Base-by-base conservation (phyloP, 768 basidiomycete species). In the Tulasnella sp. region DNA sequence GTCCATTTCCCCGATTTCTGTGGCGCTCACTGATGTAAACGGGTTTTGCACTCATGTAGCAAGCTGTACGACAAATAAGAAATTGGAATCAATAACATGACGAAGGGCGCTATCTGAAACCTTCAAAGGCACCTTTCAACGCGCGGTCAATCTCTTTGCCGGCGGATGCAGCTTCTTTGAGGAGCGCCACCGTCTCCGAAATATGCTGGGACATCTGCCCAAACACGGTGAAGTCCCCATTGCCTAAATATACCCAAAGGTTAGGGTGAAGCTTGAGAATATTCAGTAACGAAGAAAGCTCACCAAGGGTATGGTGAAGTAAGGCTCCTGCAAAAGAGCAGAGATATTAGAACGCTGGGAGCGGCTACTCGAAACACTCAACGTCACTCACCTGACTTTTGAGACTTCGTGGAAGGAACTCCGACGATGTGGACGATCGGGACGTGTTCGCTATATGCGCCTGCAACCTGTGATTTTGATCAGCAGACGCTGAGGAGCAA, bases 391-490 rank as follows among this genome's bases (percentile, higher is more conserved):
- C 34, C 34, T 38, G 64, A 44, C 51, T 66, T 65, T 64, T 76
- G 75, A 7, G 75, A 65, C 55, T 67, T 63, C 43, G 71, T 73
- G 21, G 67, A 68, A 1, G 75, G 74, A 0, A 71, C 70, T 17
- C 75, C 75, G 51, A 77, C 75, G 54, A 77, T 66, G 67, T 76
- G 75, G 2, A 77, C 58, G 30, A 76, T 64, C 2, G 75, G 75
- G 4, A 77, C 67, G 47, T 74, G 70, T 66, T 76, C 75, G 21
- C 72, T 51, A 55, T 63, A 65, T 21, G 65, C 62, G 4, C 69
- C 69, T 19, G 68, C 67, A 56, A 56, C 51, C 60, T 58, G 50
- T 55, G 34, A 38, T 38, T 38, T 38, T 7, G 5, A 15, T 38
- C 34, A 38, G 34, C 15, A 5, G 15, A 38, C n/a, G n/a, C 34